phyloP scores from a whole-genome alignment of 148 eudicot species.

The Euryodendron excelsum region DNA sequence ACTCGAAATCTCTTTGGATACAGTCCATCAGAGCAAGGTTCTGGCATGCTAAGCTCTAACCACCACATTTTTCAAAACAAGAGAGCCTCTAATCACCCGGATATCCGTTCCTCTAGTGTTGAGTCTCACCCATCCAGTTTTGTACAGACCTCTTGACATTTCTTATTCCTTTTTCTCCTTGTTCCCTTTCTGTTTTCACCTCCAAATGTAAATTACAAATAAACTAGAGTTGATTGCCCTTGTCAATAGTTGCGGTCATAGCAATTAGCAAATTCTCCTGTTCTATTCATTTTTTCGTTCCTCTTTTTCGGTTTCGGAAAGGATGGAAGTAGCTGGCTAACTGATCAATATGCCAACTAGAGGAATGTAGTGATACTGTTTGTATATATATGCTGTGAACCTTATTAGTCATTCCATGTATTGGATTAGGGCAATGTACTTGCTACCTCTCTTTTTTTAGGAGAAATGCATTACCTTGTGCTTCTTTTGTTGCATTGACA shows the following conservation, averaged over 20 bases:
- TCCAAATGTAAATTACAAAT: slow-evolving; percentile 24
- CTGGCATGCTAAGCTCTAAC: slow-evolving; percentile 13
- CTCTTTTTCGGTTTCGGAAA: neutral
- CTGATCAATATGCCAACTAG: neutral
- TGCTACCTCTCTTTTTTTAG: neutral
- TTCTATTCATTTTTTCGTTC: slow-evolving; percentile 12
- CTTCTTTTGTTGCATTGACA: neutral
- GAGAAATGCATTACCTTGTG: slow-evolving; percentile 2
- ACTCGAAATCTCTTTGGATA: slow-evolving; percentile 13
- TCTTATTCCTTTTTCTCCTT: neutral
- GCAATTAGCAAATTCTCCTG: neutral
- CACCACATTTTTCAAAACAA: slow-evolving; percentile 13
- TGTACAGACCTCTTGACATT: slow-evolving; percentile 13
- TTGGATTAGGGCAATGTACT: neutral
- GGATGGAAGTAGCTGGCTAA: neutral
- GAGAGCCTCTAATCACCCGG: slow-evolving; percentile 6
- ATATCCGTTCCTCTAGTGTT: neutral
- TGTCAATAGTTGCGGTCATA: neutral
- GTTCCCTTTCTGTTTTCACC: neutral
- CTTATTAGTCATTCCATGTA: slow-evolving; percentile 2
- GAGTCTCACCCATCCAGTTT: slow-evolving; percentile 19
- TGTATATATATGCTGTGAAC: neutral
- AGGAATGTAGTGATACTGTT: neutral
- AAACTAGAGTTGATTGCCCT: neutral
- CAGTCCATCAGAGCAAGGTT: slow-evolving; percentile 19